Evolutionary conservation across 768 basidiomycete species (phyloP).

Genomic region (Mycena chlorophos): DNA sequence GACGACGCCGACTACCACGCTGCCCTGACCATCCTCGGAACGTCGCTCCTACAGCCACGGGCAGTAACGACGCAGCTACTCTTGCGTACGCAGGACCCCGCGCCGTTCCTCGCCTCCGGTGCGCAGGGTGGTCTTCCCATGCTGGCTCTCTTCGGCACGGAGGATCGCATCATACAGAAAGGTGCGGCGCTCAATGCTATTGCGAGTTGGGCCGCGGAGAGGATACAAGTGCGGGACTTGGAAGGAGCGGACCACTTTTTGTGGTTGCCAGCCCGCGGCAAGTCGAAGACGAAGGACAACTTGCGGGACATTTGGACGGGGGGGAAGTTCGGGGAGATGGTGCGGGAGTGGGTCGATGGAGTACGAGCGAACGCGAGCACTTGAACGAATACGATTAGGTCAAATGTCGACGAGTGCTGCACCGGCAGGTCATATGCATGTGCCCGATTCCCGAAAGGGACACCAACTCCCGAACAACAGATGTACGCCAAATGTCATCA

Average conservation of each 20-base stretch:
- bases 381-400: no score
- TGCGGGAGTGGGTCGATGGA: neutral
- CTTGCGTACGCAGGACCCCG: constrained; percentile 27
- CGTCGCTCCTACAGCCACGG: constrained; percentile 29
- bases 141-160: constrained; percentile 27
- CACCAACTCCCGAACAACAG: no score
- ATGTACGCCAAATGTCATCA: no score
- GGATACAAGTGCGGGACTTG: constrained; percentile 26
- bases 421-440: no score
- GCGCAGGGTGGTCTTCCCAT: constrained; percentile 25
- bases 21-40: constrained; percentile 21
- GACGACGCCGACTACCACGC: neutral
- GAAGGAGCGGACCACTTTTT: constrained; percentile 32
- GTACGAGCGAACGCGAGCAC: no score
- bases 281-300: no score
- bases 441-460: no score
- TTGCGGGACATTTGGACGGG: no score
- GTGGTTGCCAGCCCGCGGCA: constrained; percentile 21
- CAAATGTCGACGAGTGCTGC: no score
- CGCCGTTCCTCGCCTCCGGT: constrained; percentile 27
- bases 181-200: constrained; percentile 25
- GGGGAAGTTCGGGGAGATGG: neutral
- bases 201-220: constrained; percentile 25
- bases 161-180: constrained; percentile 27
- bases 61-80: constrained; percentile 23